A percentile compares a stretch with the other conserved stretches of the same genome.
Conservation (phyloP, 2,329 filamentous ascomycete species). For the Alternaria arbusti region DNA sequence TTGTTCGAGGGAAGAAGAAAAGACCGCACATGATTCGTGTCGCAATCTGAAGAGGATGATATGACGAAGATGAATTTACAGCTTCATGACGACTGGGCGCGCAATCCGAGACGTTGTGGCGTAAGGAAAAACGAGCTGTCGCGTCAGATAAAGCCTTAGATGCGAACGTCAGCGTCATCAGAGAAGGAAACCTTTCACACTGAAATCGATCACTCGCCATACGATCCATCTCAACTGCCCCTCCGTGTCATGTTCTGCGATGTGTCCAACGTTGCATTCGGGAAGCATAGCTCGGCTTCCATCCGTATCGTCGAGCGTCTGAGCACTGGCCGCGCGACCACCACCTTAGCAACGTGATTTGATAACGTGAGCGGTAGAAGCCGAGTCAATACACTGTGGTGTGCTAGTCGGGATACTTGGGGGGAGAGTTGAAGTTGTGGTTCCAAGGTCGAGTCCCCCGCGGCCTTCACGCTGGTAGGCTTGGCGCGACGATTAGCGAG, state of each 20-base stretch:
- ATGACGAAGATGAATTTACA: conserved; percentile 2
- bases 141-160: background rate
- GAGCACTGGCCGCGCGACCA: conserved; percentile 26
- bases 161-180: background rate
- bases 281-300: conserved; percentile 15
- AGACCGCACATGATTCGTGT: conserved; percentile 20
- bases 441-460: background rate
- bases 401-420: background rate
- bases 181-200: background rate
- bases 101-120: conserved; percentile 2
- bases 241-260: conserved; percentile 11
- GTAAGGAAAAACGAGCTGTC: conserved; percentile 14
- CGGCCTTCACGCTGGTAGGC: background rate
- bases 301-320: conserved; percentile 23
- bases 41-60: conserved; percentile 6
- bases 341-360: conserved; percentile 17
- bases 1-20: conserved; percentile 22
- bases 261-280: conserved; percentile 32
- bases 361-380: conserved; percentile 25
- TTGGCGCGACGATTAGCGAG: conserved; percentile 3
- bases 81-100: conserved; percentile 5
- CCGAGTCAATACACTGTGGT: conserved; percentile 5
- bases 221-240: conserved; percentile 7
- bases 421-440: background rate
- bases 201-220: conserved; percentile 3